Base-by-base conservation (phyloP, 148 eudicot genomes). In the Nepenthes mirabilis region DNA sequence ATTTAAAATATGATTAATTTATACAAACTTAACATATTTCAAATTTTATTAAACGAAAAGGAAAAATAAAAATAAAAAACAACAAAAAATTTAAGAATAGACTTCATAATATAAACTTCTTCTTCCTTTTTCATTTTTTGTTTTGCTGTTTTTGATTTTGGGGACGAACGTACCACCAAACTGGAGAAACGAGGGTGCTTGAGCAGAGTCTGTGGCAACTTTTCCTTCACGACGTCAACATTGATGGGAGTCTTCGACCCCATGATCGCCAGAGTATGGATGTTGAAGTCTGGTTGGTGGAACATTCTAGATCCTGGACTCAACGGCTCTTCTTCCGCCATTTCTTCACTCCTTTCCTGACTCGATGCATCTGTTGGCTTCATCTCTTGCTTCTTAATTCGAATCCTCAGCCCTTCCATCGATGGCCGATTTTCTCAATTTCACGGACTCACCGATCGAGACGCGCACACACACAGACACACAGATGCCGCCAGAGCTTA, bases 141-240 rank as follows among this genome's bases (percentile, higher is more conserved):
- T 45, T 45, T 6, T 45, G 48, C 48, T 45, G 11, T 45, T 45
- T 11, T 5, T 5, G 11, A 5, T 45, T 45, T 45, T 11, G 52
- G 6, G 6, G 45, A 40, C 8, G 8, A 47, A 43, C 2, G 1
- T 40, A 71, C 62, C 74, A 52, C 62, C 55, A 63, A 36, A 47
- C 80, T 76, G 14, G 63, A 62, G 68, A 75, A 70, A 8, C 75
- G 78, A 58, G 75, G 75, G 47, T 75, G 75, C 37, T 66, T 66
- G 10, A 75, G 69, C 36, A 75, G 61, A 37, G 79, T 62, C 37
- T 52, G 60, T 1, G 57, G 67, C 65, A 75, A 33, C 35, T 70
- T 52, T 3, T 70, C 65, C 14, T 49, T 53, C 1, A 53, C 37
- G 47, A 71, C 35, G 1, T 66, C 57, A 0, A 71, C 56, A 50